Conservation (phyloP, 1,139 yeast genomes). For the Martiniozyma asiatica region DNA sequence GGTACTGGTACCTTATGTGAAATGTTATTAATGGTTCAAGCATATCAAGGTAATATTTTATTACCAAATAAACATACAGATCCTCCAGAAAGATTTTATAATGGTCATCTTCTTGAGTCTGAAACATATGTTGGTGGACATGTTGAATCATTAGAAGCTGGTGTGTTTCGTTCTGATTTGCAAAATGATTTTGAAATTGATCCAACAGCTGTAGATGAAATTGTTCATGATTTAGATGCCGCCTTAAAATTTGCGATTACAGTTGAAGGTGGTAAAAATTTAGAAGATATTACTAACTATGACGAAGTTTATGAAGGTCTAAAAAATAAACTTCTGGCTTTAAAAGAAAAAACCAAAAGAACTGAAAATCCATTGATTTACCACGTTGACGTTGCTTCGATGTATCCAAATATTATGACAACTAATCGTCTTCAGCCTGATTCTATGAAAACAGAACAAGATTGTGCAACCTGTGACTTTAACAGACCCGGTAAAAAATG, state of each 20-base stretch:
- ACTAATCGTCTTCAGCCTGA: constrained; percentile 96
- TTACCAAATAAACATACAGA: constrained; percentile 91
- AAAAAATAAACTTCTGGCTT: constrained; percentile 37
- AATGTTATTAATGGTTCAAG: constrained; percentile 95
- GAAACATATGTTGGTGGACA: constrained; percentile 99
- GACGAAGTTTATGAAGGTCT: constrained; percentile 61
- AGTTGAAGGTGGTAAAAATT: constrained; percentile 61
- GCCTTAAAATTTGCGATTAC: constrained; percentile 77
- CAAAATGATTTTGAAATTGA: constrained; percentile 67
- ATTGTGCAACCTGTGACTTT: constrained; percentile 95
- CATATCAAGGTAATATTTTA: constrained; percentile 63
- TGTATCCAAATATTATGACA: constrained; percentile 99
- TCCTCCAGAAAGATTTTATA: constrained; percentile 83
- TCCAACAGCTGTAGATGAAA: constrained; percentile 71
- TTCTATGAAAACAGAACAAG: constrained; percentile 90
- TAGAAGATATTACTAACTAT: constrained; percentile 70
- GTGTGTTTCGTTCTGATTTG: constrained; percentile 88
- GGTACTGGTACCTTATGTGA: constrained; percentile 99
- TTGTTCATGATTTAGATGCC: constrained; percentile 57
- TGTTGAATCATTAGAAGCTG: constrained; percentile 95
- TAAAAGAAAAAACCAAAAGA: constrained; percentile 54
- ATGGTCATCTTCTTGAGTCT: constrained; percentile 86
- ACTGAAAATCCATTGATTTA: constrained; percentile 78
- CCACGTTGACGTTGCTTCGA: constrained; percentile 97
- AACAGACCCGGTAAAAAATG: constrained; percentile 91